Base-by-base conservation (phyloP, 805 yeast species). In the Candida nitratophila region DNA sequence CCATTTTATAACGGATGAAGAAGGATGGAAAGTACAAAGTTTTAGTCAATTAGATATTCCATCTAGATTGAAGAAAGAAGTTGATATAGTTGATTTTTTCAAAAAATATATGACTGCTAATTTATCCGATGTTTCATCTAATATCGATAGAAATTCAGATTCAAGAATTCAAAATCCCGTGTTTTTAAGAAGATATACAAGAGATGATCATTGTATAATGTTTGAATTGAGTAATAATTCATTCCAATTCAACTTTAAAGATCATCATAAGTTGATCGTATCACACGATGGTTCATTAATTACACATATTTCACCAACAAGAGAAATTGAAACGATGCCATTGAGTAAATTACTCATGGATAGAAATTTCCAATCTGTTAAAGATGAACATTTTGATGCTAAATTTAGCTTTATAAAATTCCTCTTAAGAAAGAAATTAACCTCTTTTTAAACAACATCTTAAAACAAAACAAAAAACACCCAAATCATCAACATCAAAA, bases 191-290 rank as follows among this genome's bases (percentile, higher is more conserved):
- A 76, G 95, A 54, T 88, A 86, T 59, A 79, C 87, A 21, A 80
- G 98, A 62, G 80, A 82, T 43, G 76, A 80, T 39, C 82, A 80
- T 49, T 87, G 77, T 60, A 87, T 90, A 44, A 85, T 90, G 95
- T 93, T 93, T 68, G 91, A 88, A 62, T 68, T 93, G 69, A 86
- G 95, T 58, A 87, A 89, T 59, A 96, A 96, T 19, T 82, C 88
- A 36, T 80, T 86, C 64, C 99, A 93, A 64, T 90, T 90, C 69
- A 93, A 93, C 66, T 93, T 93, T 67, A 84, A 84, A 61, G 98
- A 93, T 65, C 99, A 93, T 59, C 90, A 85, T 65, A 93, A 93
- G 65, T 67, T 90, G 44, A 81, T 95, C 47, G 62, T 91, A 34
- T 83, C 90, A 37, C 82, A 82, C 52, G 71, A 77, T 44, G 97